Evolutionary conservation across 2,329 filamentous ascomycete species (phyloP).

Genomic region (Sclerotinia nivalis): DNA sequence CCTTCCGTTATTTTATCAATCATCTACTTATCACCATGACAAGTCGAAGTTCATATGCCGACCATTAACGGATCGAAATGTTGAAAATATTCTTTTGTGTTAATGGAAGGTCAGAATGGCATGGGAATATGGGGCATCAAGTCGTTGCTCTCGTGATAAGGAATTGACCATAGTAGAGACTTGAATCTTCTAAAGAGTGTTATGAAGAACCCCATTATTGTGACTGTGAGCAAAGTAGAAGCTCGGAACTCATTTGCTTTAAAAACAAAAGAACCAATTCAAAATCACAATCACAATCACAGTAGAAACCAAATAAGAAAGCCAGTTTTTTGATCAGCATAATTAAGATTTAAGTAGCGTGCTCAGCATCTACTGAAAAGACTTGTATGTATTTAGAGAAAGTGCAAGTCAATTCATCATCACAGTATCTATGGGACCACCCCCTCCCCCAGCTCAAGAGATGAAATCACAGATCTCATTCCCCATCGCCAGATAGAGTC

Average conservation of each 20-base stretch:
- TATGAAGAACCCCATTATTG: no score
- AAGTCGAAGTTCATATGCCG: neutral
- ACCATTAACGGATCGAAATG: neutral
- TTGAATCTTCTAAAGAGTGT: neutral
- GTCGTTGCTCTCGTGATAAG: no score
- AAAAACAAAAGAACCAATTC: neutral
- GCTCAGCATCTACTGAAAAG: conserved; percentile 18
- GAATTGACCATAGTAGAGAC: neutral
- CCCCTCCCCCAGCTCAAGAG: neutral
- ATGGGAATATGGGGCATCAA: no score
- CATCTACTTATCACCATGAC: neutral
- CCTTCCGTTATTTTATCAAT: no score
- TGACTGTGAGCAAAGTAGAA: neutral
- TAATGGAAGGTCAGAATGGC: neutral
- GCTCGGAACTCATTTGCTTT: neutral
- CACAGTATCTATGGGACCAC: conserved; percentile 15
- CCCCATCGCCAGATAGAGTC: conserved; percentile 2
- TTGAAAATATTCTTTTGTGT: neutral
- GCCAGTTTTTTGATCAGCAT: conserved; percentile 20
- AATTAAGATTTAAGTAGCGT: conserved; percentile 18
- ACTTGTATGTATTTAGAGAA: conserved; percentile 8
- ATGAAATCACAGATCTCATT: conserved; percentile 19
- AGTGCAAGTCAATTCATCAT: conserved; percentile 17
- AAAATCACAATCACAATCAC: neutral
- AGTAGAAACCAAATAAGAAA: neutral